These are phyloP conservation scores for Globisporangium yorkense DNA, from an alignment of 352 stramenopile species.

Conservation along the genomic window DNA sequence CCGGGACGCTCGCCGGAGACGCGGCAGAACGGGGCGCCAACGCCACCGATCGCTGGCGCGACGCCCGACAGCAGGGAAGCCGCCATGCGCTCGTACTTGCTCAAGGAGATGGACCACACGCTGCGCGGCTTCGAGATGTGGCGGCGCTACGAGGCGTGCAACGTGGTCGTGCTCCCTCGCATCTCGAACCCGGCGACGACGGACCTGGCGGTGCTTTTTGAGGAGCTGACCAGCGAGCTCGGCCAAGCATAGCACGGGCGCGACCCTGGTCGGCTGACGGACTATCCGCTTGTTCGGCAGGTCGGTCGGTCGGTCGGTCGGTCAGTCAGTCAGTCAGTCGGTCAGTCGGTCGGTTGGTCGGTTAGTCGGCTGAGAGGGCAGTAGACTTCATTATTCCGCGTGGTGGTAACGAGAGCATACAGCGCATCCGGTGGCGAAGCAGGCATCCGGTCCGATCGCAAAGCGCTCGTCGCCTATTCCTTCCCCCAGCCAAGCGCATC, in stretches of 20 bases:
- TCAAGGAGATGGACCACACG: constrained; percentile 85
- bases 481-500: no score
- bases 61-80: constrained; percentile 56
- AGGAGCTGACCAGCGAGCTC: constrained; percentile 64
- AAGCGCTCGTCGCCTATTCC: no score
- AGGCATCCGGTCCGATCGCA: background rate
- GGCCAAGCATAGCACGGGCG: constrained; percentile 13
- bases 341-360: no score
- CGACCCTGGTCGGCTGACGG: background rate
- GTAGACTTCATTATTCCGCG: constrained; percentile 3
- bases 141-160: constrained; percentile 71
- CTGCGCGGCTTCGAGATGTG: constrained; percentile 86
- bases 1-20: constrained; percentile 70
- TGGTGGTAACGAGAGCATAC: background rate
- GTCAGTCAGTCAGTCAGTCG: no score
- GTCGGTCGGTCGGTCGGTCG: no score
- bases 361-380: background rate
- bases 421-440: background rate
- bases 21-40: constrained; percentile 55
- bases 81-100: constrained; percentile 51
- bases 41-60: constrained; percentile 51
- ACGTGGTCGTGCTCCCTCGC: constrained; percentile 60
- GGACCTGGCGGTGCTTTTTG: constrained; percentile 63
- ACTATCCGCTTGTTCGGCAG: no score
- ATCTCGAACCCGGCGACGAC: constrained; percentile 70